Evolutionary conservation across 257 asterid species (phyloP).

Genomic region (Fraxinus cuspidata): DNA sequence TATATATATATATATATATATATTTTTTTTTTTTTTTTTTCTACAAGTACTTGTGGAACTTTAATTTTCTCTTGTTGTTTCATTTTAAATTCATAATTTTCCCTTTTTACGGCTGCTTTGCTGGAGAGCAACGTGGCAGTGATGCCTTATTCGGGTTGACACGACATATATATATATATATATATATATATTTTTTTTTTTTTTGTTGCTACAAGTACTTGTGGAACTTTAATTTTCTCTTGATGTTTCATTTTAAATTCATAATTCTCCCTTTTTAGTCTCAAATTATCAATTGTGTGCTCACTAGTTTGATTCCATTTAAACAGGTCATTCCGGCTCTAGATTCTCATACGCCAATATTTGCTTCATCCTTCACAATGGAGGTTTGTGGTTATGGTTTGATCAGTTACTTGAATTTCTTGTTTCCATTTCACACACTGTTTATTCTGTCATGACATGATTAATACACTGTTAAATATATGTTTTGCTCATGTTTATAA

Average conservation of each 20-base stretch:
- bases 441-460: constrained; percentile 13
- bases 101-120: too few species aligned
- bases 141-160: too few species aligned
- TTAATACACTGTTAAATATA: neutral
- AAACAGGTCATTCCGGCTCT: constrained; percentile 94
- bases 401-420: constrained; percentile 12
- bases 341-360: constrained; percentile 89
- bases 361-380: constrained; percentile 96
- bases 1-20: too few species aligned
- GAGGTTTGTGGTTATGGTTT: constrained; percentile 61
- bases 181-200: too few species aligned
- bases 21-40: constrained; percentile 15
- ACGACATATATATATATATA: too few species aligned
- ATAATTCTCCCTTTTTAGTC: neutral
- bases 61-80: neutral
- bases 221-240: constrained; percentile 1
- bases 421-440: neutral
- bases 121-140: too few species aligned
- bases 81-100: constrained; percentile 3
- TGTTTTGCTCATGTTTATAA: too few species aligned
- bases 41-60: constrained; percentile 13
- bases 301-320: constrained; percentile 23
- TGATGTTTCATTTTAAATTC: constrained; percentile 10
- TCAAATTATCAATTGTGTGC: constrained; percentile 16
- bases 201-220: constrained; percentile 18